Conservation (phyloP, 1,284 basidiomycete genomes). For the Heterobasidion annosum region DNA sequence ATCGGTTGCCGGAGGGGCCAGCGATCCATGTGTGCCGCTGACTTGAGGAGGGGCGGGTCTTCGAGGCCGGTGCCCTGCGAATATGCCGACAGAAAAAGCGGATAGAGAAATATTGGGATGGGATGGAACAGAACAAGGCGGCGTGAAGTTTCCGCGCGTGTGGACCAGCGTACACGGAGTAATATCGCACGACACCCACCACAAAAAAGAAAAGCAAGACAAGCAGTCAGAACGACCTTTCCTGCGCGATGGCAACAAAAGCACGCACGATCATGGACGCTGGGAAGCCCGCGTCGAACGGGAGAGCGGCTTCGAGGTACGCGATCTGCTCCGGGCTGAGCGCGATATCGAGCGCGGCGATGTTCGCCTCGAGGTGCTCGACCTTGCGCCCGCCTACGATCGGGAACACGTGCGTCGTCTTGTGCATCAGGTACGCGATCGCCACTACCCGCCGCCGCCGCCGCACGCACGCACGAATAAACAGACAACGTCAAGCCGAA, state of each 20-base stretch:
- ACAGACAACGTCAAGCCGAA: neutral
- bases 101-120: neutral
- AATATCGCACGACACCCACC: neutral
- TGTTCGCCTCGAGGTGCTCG: conserved; percentile 21
- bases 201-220: too few species aligned
- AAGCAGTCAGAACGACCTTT: too few species aligned
- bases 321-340: conserved; percentile 20
- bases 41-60: neutral
- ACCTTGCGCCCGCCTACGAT: conserved; percentile 25
- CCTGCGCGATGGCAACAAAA: too few species aligned
- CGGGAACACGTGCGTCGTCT: conserved; percentile 20
- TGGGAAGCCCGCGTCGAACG: conserved; percentile 6
- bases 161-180: neutral
- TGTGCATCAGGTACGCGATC: conserved; percentile 12
- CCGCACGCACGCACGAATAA: neutral
- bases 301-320: conserved; percentile 1
- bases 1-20: conserved; percentile 1
- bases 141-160: neutral
- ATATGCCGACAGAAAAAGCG: neutral
- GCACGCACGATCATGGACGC: conserved; percentile 2
- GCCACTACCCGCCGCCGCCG: neutral
- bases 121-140: neutral
- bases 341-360: conserved; percentile 20
- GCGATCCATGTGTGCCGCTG: neutral
- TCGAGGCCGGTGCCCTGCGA: neutral